Evolutionary conservation across 176 grass and related monocot genomes (phyloP), one percentile per base, ranked within the genome.

Genomic region (Metroxylon sagu): DNA sequence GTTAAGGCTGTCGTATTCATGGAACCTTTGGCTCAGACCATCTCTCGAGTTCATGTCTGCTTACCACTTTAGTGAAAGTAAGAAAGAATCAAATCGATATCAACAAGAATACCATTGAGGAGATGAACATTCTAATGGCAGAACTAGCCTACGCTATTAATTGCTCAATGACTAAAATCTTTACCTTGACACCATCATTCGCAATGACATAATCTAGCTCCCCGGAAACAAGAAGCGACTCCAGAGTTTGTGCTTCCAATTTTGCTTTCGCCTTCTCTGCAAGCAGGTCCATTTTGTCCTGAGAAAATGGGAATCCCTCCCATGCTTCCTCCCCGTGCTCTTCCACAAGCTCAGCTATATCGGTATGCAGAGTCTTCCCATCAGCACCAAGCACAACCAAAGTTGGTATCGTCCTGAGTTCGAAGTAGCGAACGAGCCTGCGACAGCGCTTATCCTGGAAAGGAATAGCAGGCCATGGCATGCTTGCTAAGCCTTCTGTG

Each of bases 391-490:
- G 87, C 19, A 91, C 74, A 49, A 85, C 80, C 57, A 97, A 74
- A 30, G 75, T 88, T 17, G 84, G 92, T 59, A 87, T 61, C 19
- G 17, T 4, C 4, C 65, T 58, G 53, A 97, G 76, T 65, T 91
- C 87, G 60, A 97, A 97, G 74, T 88, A 97, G 15, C 71, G 79
- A 53, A 66, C 82, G 28, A 97, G 62, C 64, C 74, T 85, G 39
- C 80, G 59, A 69, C 76, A 74, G 43, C 60, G 77, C 62, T 73
- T 76, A 65, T 97, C 92, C 4, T 78, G 78, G 30, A 70, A 89
- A 62, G 87, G 92, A 73, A 91, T 82, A 4, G 84, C 83, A 29
- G 91, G 72, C 83, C 83, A 97, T 75, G 83, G 81, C 76, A 83
- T 90, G 21, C 28, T 69, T 17, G 71, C 65, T 72, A 88, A 75